Evolutionary conservation across 1,284 basidiomycete species (phyloP).

Genomic region (Rhizoctonia solani): DNA sequence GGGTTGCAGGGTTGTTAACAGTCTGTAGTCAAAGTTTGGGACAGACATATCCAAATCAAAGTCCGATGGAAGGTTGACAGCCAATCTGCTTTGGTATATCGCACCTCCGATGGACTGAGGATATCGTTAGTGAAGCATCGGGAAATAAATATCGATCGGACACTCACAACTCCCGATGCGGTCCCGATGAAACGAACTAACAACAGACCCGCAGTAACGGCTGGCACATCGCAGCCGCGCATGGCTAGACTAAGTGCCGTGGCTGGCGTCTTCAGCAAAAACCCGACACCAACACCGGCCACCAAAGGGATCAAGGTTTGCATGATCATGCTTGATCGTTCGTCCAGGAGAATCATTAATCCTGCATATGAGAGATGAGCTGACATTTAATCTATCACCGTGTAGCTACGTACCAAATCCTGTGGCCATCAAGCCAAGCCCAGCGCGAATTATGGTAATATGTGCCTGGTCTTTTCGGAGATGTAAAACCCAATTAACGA

Average conservation of each 20-base stretch:
- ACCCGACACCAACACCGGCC: conserved; percentile 75
- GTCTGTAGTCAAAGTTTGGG: conserved; percentile 60
- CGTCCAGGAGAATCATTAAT: conserved; percentile 63
- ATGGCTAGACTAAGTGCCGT: conserved; percentile 71
- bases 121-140: conserved; percentile 2
- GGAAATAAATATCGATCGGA: conserved; percentile 4
- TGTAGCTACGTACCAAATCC: conserved; percentile 65
- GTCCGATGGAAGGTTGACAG: conserved; percentile 54
- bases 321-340: conserved; percentile 51
- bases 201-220: conserved; percentile 80
- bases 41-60: conserved; percentile 49
- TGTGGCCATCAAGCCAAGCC: conserved; percentile 63
- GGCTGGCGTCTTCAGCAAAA: conserved; percentile 80
- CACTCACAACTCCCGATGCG: conserved; percentile 70
- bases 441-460: conserved; percentile 62
- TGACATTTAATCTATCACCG: not conserved
- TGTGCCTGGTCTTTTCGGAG: conserved; percentile 65
- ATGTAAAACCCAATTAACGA: conserved; percentile 80
- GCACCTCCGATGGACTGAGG: conserved; percentile 72
- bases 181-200: conserved; percentile 81
- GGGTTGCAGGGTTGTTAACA: conserved; percentile 50
- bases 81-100: conserved; percentile 62
- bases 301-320: conserved; percentile 65
- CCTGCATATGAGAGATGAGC: conserved; percentile 50
- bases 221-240: conserved; percentile 65